Evolutionary conservation across 2,329 filamentous ascomycete genomes (phyloP), one percentile per base, ranked within the genome.

Genomic region (Ophiostoma sp.): DNA sequence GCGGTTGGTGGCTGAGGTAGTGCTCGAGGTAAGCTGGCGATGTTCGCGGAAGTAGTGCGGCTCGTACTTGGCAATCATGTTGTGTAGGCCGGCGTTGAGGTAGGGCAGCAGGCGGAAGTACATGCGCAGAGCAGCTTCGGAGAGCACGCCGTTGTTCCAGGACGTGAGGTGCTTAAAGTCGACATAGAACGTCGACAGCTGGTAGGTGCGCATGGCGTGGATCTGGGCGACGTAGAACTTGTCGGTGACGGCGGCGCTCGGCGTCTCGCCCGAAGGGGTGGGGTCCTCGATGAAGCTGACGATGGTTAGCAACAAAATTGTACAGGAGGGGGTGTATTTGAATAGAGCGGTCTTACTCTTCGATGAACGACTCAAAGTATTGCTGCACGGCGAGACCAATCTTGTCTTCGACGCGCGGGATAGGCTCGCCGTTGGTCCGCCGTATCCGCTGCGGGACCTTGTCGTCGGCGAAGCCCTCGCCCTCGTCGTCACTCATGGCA

Each of bases 21-120:
- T 70, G 50, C 71, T 57, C 64, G 91, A 90, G 2, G 91, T 92
- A 6, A 94, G 91, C 81, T 97, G 94, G 70, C 94, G 90, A 84
- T 98, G 95, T 79, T 97, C 92, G 78, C 93, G 89, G 84, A 97
- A 98, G 84, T 98, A 99, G 80, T 92, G 88, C 5, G 96, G 93
- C 82, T 98, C 95, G 83, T 98, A 92, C 83, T 97, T 97, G 77
- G 93, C 92, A 78, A 99, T 97, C 82, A 97, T 90, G 79, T 94
- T 97, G 84, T 99, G 94, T 59, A 99, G 85, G 33, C 92, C 95
- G 76, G 92, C 90, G 28, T 93, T 94, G 79, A 99, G 89, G 81
- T 96, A 99, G 2, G 96, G 96, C 31, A 97, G 87, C 81, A 97
- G 97, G 77, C 96, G 93, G 82, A 98, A 98, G 85, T 98, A 98